Evolutionary conservation across 1,284 basidiomycete genomes (phyloP).

Genomic region (Pseudozyma hubeiensis): DNA sequence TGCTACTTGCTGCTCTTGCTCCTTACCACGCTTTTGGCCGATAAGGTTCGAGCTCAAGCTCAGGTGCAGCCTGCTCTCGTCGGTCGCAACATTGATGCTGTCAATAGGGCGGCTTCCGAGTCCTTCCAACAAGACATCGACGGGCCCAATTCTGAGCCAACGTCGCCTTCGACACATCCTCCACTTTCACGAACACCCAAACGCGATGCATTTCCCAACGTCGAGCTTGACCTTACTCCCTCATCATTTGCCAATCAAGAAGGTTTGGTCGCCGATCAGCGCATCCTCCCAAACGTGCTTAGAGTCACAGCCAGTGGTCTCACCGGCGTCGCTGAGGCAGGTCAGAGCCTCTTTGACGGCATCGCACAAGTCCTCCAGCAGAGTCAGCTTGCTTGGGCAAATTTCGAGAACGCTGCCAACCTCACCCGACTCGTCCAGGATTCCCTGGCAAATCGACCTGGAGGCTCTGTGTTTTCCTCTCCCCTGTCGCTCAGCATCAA

Average conservation of each 20-base stretch:
- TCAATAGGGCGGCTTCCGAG: constrained; percentile 14
- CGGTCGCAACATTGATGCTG: constrained; percentile 4
- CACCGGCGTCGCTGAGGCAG: constrained; percentile 29
- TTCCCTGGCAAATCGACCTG: constrained; percentile 17
- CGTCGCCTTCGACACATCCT: not conserved
- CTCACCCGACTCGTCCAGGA: constrained; percentile 28
- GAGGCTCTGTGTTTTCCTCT: constrained; percentile 12
- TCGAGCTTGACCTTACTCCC: constrained; percentile 12
- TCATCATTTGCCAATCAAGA: constrained; percentile 15
- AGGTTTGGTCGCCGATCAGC: constrained; percentile 15
- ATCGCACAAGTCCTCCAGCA: constrained; percentile 40
- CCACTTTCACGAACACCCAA: constrained; percentile 10
- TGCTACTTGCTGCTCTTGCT: not conserved
- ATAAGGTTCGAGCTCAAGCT: too few relatives aligned
- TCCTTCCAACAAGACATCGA: constrained; percentile 11
- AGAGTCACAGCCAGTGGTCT: constrained; percentile 32
- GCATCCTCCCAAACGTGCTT: constrained; percentile 19
- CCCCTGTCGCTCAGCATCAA: constrained; percentile 28
- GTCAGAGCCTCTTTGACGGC: constrained; percentile 31
- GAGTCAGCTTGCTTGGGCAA: constrained; percentile 32
- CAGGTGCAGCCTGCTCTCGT: not conserved
- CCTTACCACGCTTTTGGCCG: too few relatives aligned
- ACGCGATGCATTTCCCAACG: constrained; percentile 13
- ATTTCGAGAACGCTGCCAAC: constrained; percentile 32
- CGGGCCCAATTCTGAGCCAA: not conserved